These are phyloP conservation scores for Microthyrium microscopicum DNA, from an alignment of 2,329 filamentous ascomycete species.

Conservation along the genomic window DNA sequence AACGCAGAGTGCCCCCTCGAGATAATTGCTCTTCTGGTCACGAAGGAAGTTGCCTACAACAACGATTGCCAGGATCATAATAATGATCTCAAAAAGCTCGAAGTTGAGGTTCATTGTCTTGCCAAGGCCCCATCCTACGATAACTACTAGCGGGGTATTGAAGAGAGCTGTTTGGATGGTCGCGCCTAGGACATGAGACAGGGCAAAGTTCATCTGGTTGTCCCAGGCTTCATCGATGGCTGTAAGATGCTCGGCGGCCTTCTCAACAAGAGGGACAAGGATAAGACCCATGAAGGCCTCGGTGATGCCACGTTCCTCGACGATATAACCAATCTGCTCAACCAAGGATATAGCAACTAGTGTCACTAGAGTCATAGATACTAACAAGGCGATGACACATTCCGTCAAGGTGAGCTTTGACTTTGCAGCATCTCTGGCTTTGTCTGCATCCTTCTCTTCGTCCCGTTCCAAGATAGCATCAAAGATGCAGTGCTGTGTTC, in stretches of 20 bases:
- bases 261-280: slow-evolving; percentile 66
- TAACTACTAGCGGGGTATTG: slow-evolving; percentile 53
- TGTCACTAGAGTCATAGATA: slow-evolving; percentile 53
- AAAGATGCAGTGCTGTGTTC: slow-evolving; percentile 61
- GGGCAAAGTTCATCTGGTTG: slow-evolving; percentile 57
- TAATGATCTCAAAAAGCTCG: slow-evolving; percentile 54
- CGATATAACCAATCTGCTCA: slow-evolving; percentile 49
- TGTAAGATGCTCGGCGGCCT: slow-evolving; percentile 70
- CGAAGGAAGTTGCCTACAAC: slow-evolving; percentile 9
- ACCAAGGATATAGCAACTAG: slow-evolving; percentile 61
- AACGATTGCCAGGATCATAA: slow-evolving; percentile 27
- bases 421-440: slow-evolving; percentile 41
- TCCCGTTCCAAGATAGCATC: slow-evolving; percentile 56
- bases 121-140: slow-evolving; percentile 52
- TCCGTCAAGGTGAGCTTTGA: slow-evolving; percentile 61
- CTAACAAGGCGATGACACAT: slow-evolving; percentile 44
- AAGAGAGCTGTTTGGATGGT: slow-evolving; percentile 64
- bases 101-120: slow-evolving; percentile 54
- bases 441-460: slow-evolving; percentile 49
- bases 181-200: slow-evolving; percentile 56
- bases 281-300: slow-evolving; percentile 48
- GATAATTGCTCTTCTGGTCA: slow-evolving; percentile 8
- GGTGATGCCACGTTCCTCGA: slow-evolving; percentile 36
- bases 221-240: slow-evolving; percentile 75
- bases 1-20: slow-evolving; percentile 8